phyloP scores from a whole-genome alignment of 75 land plant genomes.

The Chamaecyparis obtusa region DNA sequence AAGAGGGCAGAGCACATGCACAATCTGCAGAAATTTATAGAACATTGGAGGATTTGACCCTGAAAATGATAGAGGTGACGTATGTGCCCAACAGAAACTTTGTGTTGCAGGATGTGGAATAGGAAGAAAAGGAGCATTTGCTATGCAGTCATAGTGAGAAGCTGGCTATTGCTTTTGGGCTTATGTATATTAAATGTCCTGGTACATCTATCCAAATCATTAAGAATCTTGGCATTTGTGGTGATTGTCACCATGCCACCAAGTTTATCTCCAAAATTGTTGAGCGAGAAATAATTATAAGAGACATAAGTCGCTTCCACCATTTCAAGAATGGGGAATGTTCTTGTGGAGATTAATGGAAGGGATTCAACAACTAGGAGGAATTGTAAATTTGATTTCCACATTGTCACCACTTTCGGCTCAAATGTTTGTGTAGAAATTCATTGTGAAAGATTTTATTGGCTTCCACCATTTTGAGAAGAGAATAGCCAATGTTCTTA shows the following conservation, averaged over 20 bases:
- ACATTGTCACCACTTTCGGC: background rate
- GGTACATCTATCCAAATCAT: constrained; percentile 19
- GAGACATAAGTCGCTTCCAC: constrained; percentile 25
- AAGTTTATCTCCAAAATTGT: no score
- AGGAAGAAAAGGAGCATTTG: background rate
- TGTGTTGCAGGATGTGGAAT: background rate
- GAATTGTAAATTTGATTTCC: background rate
- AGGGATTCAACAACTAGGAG: background rate
- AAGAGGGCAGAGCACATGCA: constrained; percentile 2
- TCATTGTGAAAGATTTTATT: no score
- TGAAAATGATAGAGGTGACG: background rate
- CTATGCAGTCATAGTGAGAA: constrained; percentile 1
- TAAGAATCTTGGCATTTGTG: no score
- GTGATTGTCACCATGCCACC: no score
- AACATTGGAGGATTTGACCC: background rate
- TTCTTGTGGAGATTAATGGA: no score
- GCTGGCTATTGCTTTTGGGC: constrained; percentile 14
- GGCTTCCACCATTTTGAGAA: no score
- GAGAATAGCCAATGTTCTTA: no score
- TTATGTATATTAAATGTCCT: constrained; percentile 15
- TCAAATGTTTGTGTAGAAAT: background rate
- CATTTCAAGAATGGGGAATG: no score
- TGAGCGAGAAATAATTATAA: constrained; percentile 19
- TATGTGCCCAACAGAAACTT: background rate
- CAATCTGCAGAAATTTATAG: background rate